Evolutionary conservation across 1,139 yeast species (phyloP), one percentile per base, ranked within the genome.

Genomic region (Lodderomyces margitis): DNA sequence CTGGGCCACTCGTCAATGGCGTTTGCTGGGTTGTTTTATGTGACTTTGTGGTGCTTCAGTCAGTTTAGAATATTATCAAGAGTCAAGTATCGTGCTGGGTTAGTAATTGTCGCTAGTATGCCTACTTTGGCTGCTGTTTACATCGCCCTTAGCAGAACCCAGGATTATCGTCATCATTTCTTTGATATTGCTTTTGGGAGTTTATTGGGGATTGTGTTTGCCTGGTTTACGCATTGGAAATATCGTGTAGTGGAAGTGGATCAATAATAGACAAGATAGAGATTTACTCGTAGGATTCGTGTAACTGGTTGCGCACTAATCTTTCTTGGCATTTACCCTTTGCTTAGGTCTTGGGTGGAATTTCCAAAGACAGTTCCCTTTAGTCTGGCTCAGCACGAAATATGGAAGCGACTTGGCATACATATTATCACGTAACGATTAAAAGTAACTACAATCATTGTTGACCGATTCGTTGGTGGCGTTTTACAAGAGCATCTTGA

Each of bases 161-260:
- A 67, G 46, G 77, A 71, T 52, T 70, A 71, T 49, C 58, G 76
- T 41, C 77, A 71, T 49, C 75, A 70, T 49, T 66, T 68, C 40
- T 59, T 61, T 37, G 77, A 71, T 45, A 62, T 71, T 11, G 43
- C 57, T 4, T 54, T 68, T 36, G 77, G 77, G 0, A 57, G 64
- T 4, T 28, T 48, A 1, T 57, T 70, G 33, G 75, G 75, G 0
- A 38, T 53, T n/a, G 36, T 41, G 14, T 55, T 69, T 27, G 71
- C 68, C 0, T 42, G 42, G 15, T 59, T 68, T 66, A 59, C 66
- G 34, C 70, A 71, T 54, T 59, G 59, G 46, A 53, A 74, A 15
- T 56, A 65, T 34, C 16, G 10, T 4, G 15, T 5, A 32, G 9
- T 12, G 33, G 5, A 19, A 24, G 12, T 8, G 11, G n/a, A 24